Percentiles rank a stretch among this genome's conserved stretches.
Conservation (phyloP, 495 filamentous ascomycete species). For the Saxispiralis lemnorum region DNA sequence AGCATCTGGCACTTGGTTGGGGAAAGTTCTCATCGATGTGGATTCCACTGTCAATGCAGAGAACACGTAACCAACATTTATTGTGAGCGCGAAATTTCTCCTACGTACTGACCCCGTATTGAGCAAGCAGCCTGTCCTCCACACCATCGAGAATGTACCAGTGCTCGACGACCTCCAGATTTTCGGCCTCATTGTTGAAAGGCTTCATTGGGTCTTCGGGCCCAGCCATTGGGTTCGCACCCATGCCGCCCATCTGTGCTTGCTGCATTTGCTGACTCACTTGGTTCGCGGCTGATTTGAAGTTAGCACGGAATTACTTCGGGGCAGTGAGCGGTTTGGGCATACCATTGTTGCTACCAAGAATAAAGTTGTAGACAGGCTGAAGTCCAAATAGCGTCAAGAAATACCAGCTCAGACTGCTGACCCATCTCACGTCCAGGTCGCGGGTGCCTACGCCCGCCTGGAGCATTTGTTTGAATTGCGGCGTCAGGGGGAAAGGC, state of each 20-base stretch:
- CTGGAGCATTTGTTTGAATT: constrained; percentile 98
- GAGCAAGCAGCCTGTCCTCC: constrained; percentile 57
- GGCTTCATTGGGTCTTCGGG: constrained; percentile 92
- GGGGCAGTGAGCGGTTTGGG: neutral
- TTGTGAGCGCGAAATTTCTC: neutral
- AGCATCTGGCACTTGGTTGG: too few species aligned
- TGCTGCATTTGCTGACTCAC: constrained; percentile 95
- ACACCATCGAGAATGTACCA: constrained; percentile 75
- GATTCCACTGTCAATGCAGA: too few species aligned
- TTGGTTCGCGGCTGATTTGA: constrained; percentile 61
- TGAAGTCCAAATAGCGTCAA: constrained; percentile 90
- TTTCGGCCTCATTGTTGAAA: constrained; percentile 80
- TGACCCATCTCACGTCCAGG: constrained; percentile 95
- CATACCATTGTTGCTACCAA: constrained; percentile 84
- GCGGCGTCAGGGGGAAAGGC: constrained; percentile 92
- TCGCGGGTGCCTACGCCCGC: constrained; percentile 88
- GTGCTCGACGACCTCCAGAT: constrained; percentile 84
- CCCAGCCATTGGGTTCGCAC: constrained; percentile 65
- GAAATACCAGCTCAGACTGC: constrained; percentile 96
- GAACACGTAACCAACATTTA: neutral
- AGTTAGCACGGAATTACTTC: neutral
- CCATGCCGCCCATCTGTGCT: constrained; percentile 50
- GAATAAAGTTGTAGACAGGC: constrained; percentile 91
- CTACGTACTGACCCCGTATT: neutral
- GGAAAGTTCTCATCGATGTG: too few species aligned